A percentile compares a stretch with the other conserved stretches of the same genome.
Conservation (phyloP, 441 rosid species). For the Gossypium laxum region DNA sequence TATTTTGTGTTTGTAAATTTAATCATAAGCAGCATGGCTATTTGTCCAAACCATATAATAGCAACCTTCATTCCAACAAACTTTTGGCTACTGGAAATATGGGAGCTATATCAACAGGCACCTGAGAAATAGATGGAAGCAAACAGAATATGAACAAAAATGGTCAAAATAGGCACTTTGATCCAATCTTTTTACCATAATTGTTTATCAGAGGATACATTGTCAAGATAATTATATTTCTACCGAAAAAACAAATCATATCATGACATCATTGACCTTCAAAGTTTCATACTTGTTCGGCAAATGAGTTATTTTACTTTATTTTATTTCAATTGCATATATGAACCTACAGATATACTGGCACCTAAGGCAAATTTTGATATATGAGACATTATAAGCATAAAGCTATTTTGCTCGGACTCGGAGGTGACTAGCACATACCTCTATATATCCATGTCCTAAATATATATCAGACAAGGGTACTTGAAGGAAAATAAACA, state of each 20-base stretch:
- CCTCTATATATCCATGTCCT: too few relatives aligned
- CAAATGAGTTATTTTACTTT: background rate
- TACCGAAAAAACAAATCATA: background rate
- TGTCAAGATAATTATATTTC: background rate
- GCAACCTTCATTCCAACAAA: constrained; percentile 23
- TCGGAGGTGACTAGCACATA: too few relatives aligned
- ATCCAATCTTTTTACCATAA: background rate
- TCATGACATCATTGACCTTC: background rate
- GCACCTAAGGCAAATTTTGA: background rate
- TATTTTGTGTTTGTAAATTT: background rate
- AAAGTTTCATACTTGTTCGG: background rate
- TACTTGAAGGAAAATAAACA: too few relatives aligned
- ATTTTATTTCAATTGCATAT: background rate
- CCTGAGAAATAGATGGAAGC: constrained; percentile 30
- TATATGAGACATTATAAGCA: background rate
- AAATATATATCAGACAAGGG: too few relatives aligned
- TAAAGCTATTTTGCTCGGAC: background rate
- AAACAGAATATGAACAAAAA: background rate
- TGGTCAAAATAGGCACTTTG: background rate
- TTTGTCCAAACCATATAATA: background rate
- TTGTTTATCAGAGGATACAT: background rate
- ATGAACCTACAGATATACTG: background rate
- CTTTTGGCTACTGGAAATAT: constrained; percentile 45
- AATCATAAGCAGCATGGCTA: background rate
- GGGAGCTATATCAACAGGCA: constrained; percentile 76